Evolutionary conservation across 78 protist genomes (phyloP), one percentile per base, ranked within the genome.

Genomic region (Dictyostelium citrinum): DNA sequence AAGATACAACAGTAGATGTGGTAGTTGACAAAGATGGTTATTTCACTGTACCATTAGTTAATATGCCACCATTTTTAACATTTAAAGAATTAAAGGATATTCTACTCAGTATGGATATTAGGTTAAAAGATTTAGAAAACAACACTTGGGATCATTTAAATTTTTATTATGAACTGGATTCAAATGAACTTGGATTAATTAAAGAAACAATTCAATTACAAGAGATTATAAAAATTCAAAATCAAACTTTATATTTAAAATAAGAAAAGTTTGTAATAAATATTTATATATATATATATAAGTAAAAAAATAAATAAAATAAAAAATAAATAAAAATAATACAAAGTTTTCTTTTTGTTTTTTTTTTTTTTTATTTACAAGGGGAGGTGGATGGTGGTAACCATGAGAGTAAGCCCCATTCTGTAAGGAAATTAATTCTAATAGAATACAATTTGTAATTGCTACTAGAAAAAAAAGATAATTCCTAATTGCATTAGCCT

Each of bases 371-470:
- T 31, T 80, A 9, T 55, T 55, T 80, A 17, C 31, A 27, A 2
- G 72, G 84, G 74, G 83, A 14, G 64, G 67, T 39, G 4, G 60
- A 0, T 80, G 84, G 84, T 80, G 84, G 84, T 33, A 29, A 80
- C 22, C 74, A 0, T 55, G 68, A 80, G 84, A 80, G 84, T 80
- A 80, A 80, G 68, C 84, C 84, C 84, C 84, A 80, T 80, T 80
- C 10, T 24, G 84, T 55, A 55, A 1, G 64, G 84, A 80, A 75
- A 39, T 35, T 16, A 37, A 35, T 39, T 39, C n/a, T 35, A 17
- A 10, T 39, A 35, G 58, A 58, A 16, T 46, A 78, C 58, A 46
- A 46, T 78, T 3, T 29, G 49, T 46, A 46, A 78, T 27, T n/a
- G 7, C 33, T 46, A 8, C 14, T 22, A 46, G 27, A 46, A 10